Evolutionary conservation across 2,329 filamentous ascomycete genomes (phyloP).

Genomic region (Cladosporium halotolerans): DNA sequence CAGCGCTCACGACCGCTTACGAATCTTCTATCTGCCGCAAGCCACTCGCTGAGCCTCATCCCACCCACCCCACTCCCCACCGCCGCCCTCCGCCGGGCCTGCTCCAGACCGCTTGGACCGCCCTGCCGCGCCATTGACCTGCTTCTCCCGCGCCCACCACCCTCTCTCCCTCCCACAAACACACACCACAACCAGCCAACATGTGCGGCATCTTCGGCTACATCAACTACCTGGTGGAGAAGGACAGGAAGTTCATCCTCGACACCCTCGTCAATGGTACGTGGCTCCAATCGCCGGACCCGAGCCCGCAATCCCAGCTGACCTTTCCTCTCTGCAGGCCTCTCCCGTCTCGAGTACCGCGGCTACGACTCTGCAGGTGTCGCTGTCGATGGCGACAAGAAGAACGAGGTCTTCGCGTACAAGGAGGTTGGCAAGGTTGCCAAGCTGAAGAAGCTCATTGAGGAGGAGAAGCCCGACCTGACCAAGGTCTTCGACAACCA

Average conservation of each 20-base stretch:
- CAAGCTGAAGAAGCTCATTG: slow-evolving; percentile 90
- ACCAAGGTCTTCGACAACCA: slow-evolving; percentile 96
- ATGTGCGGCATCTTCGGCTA: slow-evolving; percentile 80
- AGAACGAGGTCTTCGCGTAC: slow-evolving; percentile 93
- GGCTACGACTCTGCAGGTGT: slow-evolving; percentile 97
- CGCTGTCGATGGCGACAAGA: slow-evolving; percentile 95
- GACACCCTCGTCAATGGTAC: slow-evolving; percentile 92
- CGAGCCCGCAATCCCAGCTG: slow-evolving; percentile 10
- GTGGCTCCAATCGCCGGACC: slow-evolving; percentile 28
- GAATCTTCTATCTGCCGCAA: not conserved
- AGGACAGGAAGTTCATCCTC: slow-evolving; percentile 93
- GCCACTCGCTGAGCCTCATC: not conserved
- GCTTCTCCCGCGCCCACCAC: not conserved
- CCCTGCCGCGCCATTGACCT: not conserved
- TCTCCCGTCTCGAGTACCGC: slow-evolving; percentile 93
- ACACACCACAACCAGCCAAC: slow-evolving; percentile 1
- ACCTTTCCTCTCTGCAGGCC: slow-evolving; percentile 52
- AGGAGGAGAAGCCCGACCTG: slow-evolving; percentile 72
- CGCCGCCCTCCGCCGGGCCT: not conserved
- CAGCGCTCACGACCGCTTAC: not conserved
- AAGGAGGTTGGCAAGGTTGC: slow-evolving; percentile 99
- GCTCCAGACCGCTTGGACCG: slow-evolving; percentile 1
- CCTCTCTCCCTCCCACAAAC: not conserved
- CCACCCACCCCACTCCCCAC: not conserved
- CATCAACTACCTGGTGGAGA: slow-evolving; percentile 98